Percentiles rank a stretch among this genome's conserved stretches.
phyloP scores from a whole-genome alignment of 768 basidiomycete genomes.

The Panellus pusillus region DNA sequence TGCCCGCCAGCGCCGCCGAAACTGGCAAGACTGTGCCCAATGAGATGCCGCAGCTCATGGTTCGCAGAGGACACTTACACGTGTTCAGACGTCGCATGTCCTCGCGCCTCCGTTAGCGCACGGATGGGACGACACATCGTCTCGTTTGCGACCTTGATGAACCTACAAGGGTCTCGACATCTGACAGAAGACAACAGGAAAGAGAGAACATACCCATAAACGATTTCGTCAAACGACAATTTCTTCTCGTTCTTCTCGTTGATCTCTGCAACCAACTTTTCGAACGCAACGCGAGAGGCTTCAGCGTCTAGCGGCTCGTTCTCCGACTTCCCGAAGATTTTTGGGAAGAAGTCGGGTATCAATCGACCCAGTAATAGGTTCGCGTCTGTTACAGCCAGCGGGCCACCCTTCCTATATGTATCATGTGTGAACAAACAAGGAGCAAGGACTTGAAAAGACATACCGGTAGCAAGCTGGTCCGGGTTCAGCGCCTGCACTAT shows the following conservation, averaged over 20 bases:
- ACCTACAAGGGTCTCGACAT: no score
- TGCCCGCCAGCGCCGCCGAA: slow-evolving; percentile 93
- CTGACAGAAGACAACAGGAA: no score
- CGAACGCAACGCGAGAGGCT: slow-evolving; percentile 68
- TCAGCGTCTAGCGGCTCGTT: slow-evolving; percentile 79
- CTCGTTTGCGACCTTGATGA: slow-evolving; percentile 93
- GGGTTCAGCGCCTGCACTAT: slow-evolving; percentile 91
- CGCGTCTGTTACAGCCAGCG: slow-evolving; percentile 89
- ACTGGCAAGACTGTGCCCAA: slow-evolving; percentile 61
- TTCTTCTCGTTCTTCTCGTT: slow-evolving; percentile 62
- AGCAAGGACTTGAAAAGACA: slow-evolving; percentile 16
- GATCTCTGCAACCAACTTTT: slow-evolving; percentile 66
- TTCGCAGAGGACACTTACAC: slow-evolving; percentile 35
- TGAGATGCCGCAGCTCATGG: not conserved
- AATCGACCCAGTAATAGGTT: slow-evolving; percentile 89
- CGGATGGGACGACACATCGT: slow-evolving; percentile 95
- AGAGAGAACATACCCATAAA: slow-evolving; percentile 65
- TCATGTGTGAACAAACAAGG: slow-evolving; percentile 1
- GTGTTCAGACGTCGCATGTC: slow-evolving; percentile 80
- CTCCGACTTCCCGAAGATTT: slow-evolving; percentile 90
- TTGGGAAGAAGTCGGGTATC: slow-evolving; percentile 89
- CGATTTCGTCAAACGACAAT: slow-evolving; percentile 77
- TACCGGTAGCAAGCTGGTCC: slow-evolving; percentile 91
- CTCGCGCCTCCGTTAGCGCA: slow-evolving; percentile 85
- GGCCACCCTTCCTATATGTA: slow-evolving; percentile 78